A percentile compares a stretch with the other conserved stretches of the same genome.
These are phyloP conservation scores for Hyphopichia fennica DNA, from an alignment of 1,139 yeast genomes.

Conservation along the genomic window DNA sequence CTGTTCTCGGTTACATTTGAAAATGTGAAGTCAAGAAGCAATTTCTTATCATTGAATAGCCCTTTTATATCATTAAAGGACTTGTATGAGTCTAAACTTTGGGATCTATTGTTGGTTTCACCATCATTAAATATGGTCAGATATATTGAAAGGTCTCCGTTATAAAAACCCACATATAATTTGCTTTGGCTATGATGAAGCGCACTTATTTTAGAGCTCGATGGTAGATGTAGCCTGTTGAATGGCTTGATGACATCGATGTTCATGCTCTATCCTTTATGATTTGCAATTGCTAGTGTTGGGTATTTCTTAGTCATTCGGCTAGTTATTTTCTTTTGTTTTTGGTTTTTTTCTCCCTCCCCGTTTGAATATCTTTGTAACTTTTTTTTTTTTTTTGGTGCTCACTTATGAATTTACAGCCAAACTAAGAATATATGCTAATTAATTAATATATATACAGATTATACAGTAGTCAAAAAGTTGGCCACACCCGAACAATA, in stretches of 20 bases:
- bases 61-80: slow-evolving; percentile 28
- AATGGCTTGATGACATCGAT: slow-evolving; percentile 35
- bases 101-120: neutral
- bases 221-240: slow-evolving; percentile 26
- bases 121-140: slow-evolving; percentile 7
- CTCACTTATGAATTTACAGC: no score
- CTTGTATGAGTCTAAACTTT: slow-evolving; percentile 12
- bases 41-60: slow-evolving; percentile 20
- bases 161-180: slow-evolving; percentile 34
- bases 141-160: slow-evolving; percentile 36
- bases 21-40: slow-evolving; percentile 20
- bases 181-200: slow-evolving; percentile 18
- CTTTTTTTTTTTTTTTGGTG: neutral
- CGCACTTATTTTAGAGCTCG: slow-evolving; percentile 23
- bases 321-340: neutral
- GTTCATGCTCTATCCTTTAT: slow-evolving; percentile 18
- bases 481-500: slow-evolving; percentile 82
- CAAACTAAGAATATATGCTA: no score
- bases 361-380: neutral
- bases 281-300: neutral
- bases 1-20: slow-evolving; percentile 22
- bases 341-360: neutral
- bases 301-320: neutral
- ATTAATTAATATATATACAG: neutral
- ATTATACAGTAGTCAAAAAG: slow-evolving; percentile 49